Evolutionary conservation across 1,284 basidiomycete species (phyloP).

Genomic region (Tilletia indica): DNA sequence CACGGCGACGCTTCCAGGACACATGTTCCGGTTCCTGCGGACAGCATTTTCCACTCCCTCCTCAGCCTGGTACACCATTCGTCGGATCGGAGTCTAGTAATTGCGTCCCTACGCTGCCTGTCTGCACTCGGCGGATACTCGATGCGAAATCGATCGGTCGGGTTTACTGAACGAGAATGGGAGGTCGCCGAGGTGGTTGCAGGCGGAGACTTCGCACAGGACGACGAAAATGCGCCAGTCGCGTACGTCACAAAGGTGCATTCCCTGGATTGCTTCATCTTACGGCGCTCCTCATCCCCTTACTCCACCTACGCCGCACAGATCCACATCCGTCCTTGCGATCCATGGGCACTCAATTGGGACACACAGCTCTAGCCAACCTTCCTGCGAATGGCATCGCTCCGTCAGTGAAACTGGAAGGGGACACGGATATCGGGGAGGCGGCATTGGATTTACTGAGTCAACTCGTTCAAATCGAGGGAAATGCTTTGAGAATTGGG

Average conservation of each 20-base stretch:
- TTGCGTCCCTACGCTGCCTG: conserved; percentile 45
- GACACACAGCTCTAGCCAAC: neutral
- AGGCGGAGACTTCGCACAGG: neutral
- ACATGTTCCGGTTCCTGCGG: conserved; percentile 20
- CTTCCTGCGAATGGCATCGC: conserved; percentile 9
- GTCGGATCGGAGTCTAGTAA: conserved; percentile 44
- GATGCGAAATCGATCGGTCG: conserved; percentile 10
- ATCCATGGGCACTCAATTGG: neutral
- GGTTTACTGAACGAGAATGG: conserved; percentile 12
- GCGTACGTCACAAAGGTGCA: conserved; percentile 18
- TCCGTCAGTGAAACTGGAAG: conserved; percentile 10
- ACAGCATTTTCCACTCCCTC: conserved; percentile 41
- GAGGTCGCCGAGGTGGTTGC: neutral
- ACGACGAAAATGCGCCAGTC: neutral
- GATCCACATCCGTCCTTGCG: conserved; percentile 8
- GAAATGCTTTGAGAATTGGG: conserved; percentile 42
- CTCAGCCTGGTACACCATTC: conserved; percentile 36
- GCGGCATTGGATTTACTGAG: conserved; percentile 47
- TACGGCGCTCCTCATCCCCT: conserved; percentile 36
- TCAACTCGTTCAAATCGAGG: conserved; percentile 43
- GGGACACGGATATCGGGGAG: conserved; percentile 44
- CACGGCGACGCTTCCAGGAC: neutral
- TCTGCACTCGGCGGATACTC: conserved; percentile 26
- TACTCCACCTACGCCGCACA: conserved; percentile 43
- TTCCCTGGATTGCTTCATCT: conserved; percentile 34